Evolutionary conservation across 1,284 basidiomycete species (phyloP), one percentile per base, ranked within the genome.

Genomic region (Melampsora abietis-canadensis): DNA sequence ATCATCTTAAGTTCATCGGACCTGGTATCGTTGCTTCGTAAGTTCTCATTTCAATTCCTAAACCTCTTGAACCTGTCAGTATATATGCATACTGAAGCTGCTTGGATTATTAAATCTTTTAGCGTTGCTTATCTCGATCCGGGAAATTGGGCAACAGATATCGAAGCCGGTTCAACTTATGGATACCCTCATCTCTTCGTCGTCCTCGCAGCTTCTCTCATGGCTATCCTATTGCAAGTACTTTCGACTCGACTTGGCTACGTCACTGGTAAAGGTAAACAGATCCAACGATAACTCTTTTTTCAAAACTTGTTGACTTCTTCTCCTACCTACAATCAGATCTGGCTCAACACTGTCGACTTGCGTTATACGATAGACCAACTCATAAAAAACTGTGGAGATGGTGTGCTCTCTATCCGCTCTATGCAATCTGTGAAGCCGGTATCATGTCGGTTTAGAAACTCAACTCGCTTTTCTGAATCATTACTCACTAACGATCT

Each of bases 161-260:
- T 82, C 24, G 76, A 79, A 64, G 81, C 81, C 2, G 81, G 82
- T 21, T 79, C 80, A 17, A 77, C 80, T 37, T 81, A 78, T 62
- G 92, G 92, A 0, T 95, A 94, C 84, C 87, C 88, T 78, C 86
- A 95, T 40, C 86, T 96, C 48, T 94, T 94, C 80, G 86, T 95
- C 65, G 88, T 96, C 14, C 85, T 96, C 17, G 79, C 81, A 75
- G 79, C 80, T 7, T 79, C 79, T 46, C 69, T 79, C 30, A 80
- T 81, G 77, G 82, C 80, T 37, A 79, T 81, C 24, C 76, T 82
- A n/a, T 78, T 82, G 67, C 83, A 84, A 76, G 80, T 83, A 48
- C 81, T 84, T 31, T 81, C 85, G 0, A 83, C 85, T 21, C 80
- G 86, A 44, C 79, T 87, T 4, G 86, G 86, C 4, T 83, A 85